Evolutionary conservation across 495 filamentous ascomycete species (phyloP), one percentile per base, ranked within the genome.

Genomic region (Pyrenula aspistea): DNA sequence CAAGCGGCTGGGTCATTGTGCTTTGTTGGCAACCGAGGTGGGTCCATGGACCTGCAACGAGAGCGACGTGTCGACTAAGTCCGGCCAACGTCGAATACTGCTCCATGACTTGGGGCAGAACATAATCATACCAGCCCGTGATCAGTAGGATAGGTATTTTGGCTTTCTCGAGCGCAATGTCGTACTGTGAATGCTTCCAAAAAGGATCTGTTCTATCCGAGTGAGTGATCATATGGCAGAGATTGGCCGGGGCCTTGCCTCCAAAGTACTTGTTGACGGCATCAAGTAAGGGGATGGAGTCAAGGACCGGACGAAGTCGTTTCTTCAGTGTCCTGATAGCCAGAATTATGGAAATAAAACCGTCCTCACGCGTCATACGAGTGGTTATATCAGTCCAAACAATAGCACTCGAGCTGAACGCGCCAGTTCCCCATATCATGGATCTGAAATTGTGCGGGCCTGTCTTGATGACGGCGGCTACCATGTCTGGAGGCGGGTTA

Each of bases 121-220:
- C 55, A 12, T 60, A 55, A 55, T 68, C 67, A 31, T 67, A 65
- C 67, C 67, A 70, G 0, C 67, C 67, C 12, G 62, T 63, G 3
- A 64, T 53, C n/a, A 70, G 53, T 21, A 68, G 24, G 10, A 70
- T 62, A 4, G 67, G 67, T 47, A 67, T 61, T 21, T 63, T 62
- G 15, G 57, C 61, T 3, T 47, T 49, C 2, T 65, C 61, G 24
- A 70, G 67, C 10, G 67, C 56, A 36, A 47, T 42, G 12, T 60
- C 36, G 47, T 65, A 59, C 24, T 57, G 57, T 47, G 55, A 48
- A 2, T 47, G 15, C 10, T 23, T 23, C 61, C 63, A 69, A 56
- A 59, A 67, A 2, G 49, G 53, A 58, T 63, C 65, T 15, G 65
- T 59, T 24, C 59, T 49, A 51, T 62, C 51, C 10, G 62, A 54